Base-by-base conservation (phyloP, 2,329 filamentous ascomycete genomes). In the Claviceps pazoutovae region DNA sequence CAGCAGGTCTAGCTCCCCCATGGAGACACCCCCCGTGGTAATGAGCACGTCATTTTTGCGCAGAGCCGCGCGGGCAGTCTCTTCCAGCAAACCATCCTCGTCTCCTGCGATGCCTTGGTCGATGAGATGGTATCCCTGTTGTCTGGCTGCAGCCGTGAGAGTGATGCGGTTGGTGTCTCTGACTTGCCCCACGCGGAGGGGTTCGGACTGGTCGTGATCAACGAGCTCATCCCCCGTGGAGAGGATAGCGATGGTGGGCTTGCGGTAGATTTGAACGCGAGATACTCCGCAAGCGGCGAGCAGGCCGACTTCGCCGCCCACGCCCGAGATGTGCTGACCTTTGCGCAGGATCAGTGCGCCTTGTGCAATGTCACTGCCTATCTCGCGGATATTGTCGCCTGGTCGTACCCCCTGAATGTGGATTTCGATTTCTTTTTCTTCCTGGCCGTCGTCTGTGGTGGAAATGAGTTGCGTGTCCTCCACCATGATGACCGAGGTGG, bases 221-320 rank as follows among this genome's bases (percentile, higher is more conserved):
- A 96, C 83, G 48, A 98, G 87, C 66, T 98, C 93, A 62, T 98
- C 91, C 21, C 93, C 93, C 0, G 93, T 98, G 49, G 90, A 96
- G 17, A 98, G 69, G 2, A 98, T 82, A 5, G 90, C 93, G 7
- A 98, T 74, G 8, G 87, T 70, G 1, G 93, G 91, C 51, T 82
- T 82, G 48, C 76, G 79, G 68, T 85, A 96, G 6, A 91, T 76
- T 14, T 75, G 74, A 4, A 94, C 84, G 48, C 83, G 74, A 9
- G 72, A 71, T 1, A 83, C 82, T 5, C 93, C 93, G 0, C 93
- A 87, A 0, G 90, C 88, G 1, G 90, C 88, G 1, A 98, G 75
- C 0, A 97, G 73, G 0, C 93, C 93, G 26, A 98, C 83, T 61
- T 98, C 93, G 48, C 93, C 93, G 16, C 93, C 93, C 0, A 90